Evolutionary conservation across 2,329 filamentous ascomycete genomes (phyloP).

Genomic region (Alternaria sp.): DNA sequence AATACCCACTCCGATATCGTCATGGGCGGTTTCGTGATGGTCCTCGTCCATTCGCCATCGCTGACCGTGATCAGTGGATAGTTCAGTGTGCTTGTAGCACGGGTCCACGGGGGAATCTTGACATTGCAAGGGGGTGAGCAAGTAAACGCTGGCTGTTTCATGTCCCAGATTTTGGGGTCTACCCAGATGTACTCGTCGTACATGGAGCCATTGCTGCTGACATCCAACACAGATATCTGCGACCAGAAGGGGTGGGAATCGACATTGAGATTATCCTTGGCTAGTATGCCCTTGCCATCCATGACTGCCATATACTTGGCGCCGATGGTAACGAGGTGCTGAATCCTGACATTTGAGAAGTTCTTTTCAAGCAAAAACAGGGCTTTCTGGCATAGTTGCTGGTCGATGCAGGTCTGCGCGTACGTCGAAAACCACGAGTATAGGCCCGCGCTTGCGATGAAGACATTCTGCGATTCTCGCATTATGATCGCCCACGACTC

Average conservation of each 20-base stretch:
- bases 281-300: not conserved
- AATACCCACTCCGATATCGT: not conserved
- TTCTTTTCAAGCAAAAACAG: not conserved
- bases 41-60: not conserved
- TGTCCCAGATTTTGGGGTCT: not conserved
- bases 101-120: not conserved
- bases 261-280: not conserved
- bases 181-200: not conserved
- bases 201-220: not conserved
- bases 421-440: not conserved
- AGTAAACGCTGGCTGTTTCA: not conserved
- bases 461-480: not conserved
- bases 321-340: not conserved
- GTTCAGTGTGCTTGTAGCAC: not conserved
- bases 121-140: not conserved
- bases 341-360: not conserved
- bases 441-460: not conserved
- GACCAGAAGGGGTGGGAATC: not conserved
- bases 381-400: not conserved
- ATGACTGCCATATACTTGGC: not conserved
- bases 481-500: constrained; percentile 5
- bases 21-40: not conserved
- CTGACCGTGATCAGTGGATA: not conserved
- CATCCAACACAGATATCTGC: not conserved
- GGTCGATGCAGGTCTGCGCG: constrained; percentile 1